Conservation (phyloP, 257 asterid genomes). For the Solanum sejunctum region DNA sequence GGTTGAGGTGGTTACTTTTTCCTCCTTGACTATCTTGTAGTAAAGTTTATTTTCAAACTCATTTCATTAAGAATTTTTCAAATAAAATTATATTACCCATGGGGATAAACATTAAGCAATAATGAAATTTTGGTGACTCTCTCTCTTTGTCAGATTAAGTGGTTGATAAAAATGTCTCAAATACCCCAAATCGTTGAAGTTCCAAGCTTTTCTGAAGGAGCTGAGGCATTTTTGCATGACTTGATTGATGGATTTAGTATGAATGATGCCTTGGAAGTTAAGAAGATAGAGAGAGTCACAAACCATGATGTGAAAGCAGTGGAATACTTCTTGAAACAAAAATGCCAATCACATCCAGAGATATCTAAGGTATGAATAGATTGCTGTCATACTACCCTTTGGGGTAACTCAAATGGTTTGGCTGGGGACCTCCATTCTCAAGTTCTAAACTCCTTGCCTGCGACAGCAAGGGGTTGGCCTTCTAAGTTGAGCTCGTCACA, state of each 20-base stretch:
- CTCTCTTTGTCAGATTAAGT: conserved; percentile 39
- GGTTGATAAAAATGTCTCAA: conserved; percentile 79
- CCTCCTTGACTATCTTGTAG: background rate
- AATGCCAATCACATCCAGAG: conserved; percentile 56
- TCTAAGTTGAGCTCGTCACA: background rate
- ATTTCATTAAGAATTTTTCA: background rate
- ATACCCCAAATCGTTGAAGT: conserved; percentile 61
- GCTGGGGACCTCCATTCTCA: background rate
- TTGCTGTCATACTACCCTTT: no score
- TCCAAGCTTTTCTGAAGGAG: conserved; percentile 55
- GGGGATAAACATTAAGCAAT: background rate
- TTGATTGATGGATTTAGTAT: conserved; percentile 41
- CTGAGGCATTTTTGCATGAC: conserved; percentile 44
- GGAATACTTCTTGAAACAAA: conserved; percentile 42
- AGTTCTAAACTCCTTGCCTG: background rate
- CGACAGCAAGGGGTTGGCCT: background rate
- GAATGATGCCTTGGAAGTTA: conserved; percentile 31
- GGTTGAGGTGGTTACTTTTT: conserved; percentile 53
- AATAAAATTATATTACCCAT: background rate
- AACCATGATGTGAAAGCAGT: conserved; percentile 54
- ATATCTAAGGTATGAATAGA: conserved; percentile 42
- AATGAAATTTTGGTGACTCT: background rate
- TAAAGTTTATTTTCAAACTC: background rate
- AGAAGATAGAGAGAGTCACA: conserved; percentile 37
- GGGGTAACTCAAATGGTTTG: background rate